Evolutionary conservation across 129 eudicot species (phyloP).

Genomic region (Silybum marianum): DNA sequence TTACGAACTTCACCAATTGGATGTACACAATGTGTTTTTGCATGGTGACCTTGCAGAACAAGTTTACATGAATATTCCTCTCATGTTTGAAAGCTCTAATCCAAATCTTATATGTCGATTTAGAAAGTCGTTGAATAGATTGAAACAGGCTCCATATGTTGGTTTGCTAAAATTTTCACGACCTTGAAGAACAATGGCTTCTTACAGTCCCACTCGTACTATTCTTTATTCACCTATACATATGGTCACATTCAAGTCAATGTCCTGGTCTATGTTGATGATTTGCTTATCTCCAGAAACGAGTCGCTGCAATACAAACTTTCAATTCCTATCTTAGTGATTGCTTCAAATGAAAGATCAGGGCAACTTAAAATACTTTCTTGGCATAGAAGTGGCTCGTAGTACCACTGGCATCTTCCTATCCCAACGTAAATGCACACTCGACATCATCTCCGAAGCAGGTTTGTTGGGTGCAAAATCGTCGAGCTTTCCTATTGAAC

Average conservation of each 20-base stretch:
- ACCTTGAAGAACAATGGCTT: neutral
- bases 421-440: constrained; percentile 9
- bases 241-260: neutral
- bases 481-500: neutral
- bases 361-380: too few species aligned
- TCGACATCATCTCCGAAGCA: neutral
- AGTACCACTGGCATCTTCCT: neutral
- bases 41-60: too few species aligned
- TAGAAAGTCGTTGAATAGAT: neutral
- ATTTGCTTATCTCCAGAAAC: neutral
- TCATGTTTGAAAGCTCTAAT: neutral
- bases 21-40: too few species aligned
- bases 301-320: neutral
- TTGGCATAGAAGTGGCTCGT: neutral
- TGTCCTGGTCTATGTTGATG: neutral
- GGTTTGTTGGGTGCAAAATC: neutral
- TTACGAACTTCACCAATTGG: too few species aligned
- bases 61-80: neutral
- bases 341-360: too few species aligned
- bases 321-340: too few species aligned
- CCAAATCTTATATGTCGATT: neutral
- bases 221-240: neutral
- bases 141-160: neutral
- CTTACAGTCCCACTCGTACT: neutral
- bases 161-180: neutral